Base-by-base conservation (phyloP, 352 stramenopile species). In the Aphanomyces euteiches region DNA sequence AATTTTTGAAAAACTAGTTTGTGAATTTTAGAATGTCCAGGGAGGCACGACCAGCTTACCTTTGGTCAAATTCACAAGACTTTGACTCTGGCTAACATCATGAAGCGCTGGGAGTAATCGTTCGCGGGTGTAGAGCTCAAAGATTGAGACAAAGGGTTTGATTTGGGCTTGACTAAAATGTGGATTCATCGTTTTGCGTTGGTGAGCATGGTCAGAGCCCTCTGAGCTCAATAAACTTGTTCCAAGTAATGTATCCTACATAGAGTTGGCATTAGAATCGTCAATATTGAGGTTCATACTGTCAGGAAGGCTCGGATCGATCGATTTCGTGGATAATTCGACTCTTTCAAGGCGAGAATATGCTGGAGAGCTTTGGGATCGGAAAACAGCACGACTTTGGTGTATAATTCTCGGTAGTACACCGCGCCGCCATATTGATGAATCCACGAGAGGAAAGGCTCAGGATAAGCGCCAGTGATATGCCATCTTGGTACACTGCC, bases 61-160 rank as follows among this genome's bases (percentile, higher is more conserved):
- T 28, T 28, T 28, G 28, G 28, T 28, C 28, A 28, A 28, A 28
- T 28, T 28, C 28, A 28, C 28, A 2, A 28, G 0, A 28, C 28
- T 28, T 28, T 28, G 28, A 28, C 28, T 10, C 38, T 38, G 17
- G 7, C 39, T 12, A 54, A 8, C 15, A 57, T 13, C 47, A 41
- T 54, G 36, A 28, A 37, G 0, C 45, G 6, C 13, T n/a, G n/a
- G 10, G 15, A 7, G 12, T 41, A 41, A 67, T 10, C 47, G 37
- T 13, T 57, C 17, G 19, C 13, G n/a, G n/a, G 43, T 53, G 19
- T 66, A 21, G 5, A n/a, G 38, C 13, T 57, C 17, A 57, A 67
- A 67, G 47, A 67, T 28, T 19, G 50, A 37, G 19, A 67, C 60
- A 21, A 67, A 67, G 6, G 60, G 21, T 37, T 67, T 67, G n/a